A percentile compares a stretch with the other conserved stretches of the same genome.
Conservation (phyloP, 2,329 filamentous ascomycete genomes). For the Westerdykella aurantiaca region DNA sequence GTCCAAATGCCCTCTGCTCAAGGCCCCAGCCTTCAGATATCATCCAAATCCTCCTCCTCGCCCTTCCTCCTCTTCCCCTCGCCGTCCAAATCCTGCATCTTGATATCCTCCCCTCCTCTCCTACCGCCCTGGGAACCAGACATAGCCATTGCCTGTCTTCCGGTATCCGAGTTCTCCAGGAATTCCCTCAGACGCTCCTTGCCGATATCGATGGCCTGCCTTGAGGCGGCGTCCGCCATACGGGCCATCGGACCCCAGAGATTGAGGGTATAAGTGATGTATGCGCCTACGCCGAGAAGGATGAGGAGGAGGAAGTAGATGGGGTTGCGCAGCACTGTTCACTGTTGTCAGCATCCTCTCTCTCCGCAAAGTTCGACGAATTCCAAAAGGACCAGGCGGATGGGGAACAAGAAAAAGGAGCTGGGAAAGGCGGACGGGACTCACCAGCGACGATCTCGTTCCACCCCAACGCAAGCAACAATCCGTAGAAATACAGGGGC, state of each 20-base stretch:
- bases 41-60: slow-evolving; percentile 30
- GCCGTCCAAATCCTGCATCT: slow-evolving; percentile 38
- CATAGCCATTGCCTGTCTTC: slow-evolving; percentile 77
- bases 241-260: slow-evolving; percentile 93
- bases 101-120: slow-evolving; percentile 15
- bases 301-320: slow-evolving; percentile 87
- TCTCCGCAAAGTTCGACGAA: neutral
- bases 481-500: slow-evolving; percentile 86
- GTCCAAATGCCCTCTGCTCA: neutral
- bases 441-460: slow-evolving; percentile 93
- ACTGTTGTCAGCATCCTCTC: slow-evolving; percentile 9
- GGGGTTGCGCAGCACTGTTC: slow-evolving; percentile 81
- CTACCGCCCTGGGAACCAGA: slow-evolving; percentile 12
- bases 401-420: neutral
- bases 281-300: slow-evolving; percentile 67
- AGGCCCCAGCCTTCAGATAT: slow-evolving; percentile 23
- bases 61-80: slow-evolving; percentile 39
- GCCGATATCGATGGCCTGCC: slow-evolving; percentile 82
- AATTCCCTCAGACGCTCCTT: slow-evolving; percentile 90
- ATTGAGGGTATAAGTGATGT: slow-evolving; percentile 89
- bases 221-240: slow-evolving; percentile 83
- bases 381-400: neutral
- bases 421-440: slow-evolving; percentile 28
- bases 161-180: slow-evolving; percentile 78
- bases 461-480: slow-evolving; percentile 91